Base-by-base conservation (phyloP, 371 early-diverging fungal genomes). In the Actinomucor elegans region DNA sequence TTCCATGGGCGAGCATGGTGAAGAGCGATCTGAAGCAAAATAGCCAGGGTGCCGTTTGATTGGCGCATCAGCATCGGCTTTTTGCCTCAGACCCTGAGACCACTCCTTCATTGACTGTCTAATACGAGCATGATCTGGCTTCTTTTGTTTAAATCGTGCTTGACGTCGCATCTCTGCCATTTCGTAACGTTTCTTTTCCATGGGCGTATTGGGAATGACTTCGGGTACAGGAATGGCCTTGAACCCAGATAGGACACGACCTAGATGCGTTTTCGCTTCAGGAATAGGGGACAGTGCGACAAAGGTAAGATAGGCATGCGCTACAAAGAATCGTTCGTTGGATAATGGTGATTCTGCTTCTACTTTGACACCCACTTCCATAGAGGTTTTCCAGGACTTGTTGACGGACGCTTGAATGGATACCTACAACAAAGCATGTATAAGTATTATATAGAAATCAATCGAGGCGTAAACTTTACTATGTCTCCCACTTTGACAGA, bases 231-330 rank as follows among this genome's bases (percentile, higher is more conserved):
- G 50, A 0, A 64, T 67, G 0, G 84, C 52, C 44, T 74, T 37
- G 54, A 64, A 44, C 48, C 64, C 55, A 59, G 68, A 26, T 15
- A 75, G 29, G 27, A 60, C 55, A 43, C 73, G 48, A 5, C 75
- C 72, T 2, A 75, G 41, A 44, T 67, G 66, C 0, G 71, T 73
- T 21, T 52, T 59, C 2, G 75, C 69, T 4, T 57, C 44, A 3
- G 67, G 67, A 23, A 66, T 44, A 15, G 77, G 73, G 6, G 68
- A 73, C 3, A 89, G 42, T 3, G 86, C 88, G 5, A 90, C 87
- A 79, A 90, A 90, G 0, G 89, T 90, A 21, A 90, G 63, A 47
- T 87, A 89, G 14, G 88, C 89, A 60, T 84, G 83, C 3, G 73
- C 90, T 55, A 70, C 89, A 85, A 73, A 86, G 35, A 74, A 71